phyloP scores from a whole-genome alignment of 192 early-diverging fungal species.

The Linnemannia zychae region DNA sequence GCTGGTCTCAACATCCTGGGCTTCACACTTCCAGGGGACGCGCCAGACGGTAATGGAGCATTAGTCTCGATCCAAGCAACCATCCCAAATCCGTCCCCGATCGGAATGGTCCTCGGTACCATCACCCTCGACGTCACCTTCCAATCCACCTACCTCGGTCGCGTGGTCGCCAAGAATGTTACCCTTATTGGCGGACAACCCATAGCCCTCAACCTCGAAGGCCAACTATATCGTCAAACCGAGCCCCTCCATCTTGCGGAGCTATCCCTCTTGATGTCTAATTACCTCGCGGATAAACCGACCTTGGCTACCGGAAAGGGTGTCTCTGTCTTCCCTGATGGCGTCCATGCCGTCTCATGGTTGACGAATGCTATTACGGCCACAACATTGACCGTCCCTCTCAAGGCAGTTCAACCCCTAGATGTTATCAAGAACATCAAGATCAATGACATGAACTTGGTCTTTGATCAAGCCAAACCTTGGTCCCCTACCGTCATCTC shows the following conservation, averaged over 20 bases:
- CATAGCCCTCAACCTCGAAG: constrained; percentile 38
- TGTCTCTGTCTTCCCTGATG: constrained; percentile 47
- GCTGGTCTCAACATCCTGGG: constrained; percentile 37
- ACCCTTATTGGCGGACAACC: constrained; percentile 33
- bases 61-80: constrained; percentile 28
- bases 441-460: constrained; percentile 40
- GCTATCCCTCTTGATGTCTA: constrained; percentile 45
- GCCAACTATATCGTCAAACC: constrained; percentile 35
- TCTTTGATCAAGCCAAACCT: constrained; percentile 12
- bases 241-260: constrained; percentile 31
- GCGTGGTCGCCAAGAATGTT: constrained; percentile 42
- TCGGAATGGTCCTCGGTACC: constrained; percentile 43
- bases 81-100: constrained; percentile 45
- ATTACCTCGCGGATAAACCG: constrained; percentile 29
- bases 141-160: constrained; percentile 31
- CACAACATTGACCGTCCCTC: constrained; percentile 24
- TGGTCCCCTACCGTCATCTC: constrained; percentile 42
- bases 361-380: constrained; percentile 31
- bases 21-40: constrained; percentile 39
- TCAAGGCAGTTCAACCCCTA: constrained; percentile 14
- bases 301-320: constrained; percentile 31
- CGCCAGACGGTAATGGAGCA: constrained; percentile 24
- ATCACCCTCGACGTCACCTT: constrained; percentile 50
- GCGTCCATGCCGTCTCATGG: constrained; percentile 37
- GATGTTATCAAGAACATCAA: constrained; percentile 42